Evolutionary conservation across 257 asterid genomes (phyloP).

Genomic region (Solanum dulcamara): DNA sequence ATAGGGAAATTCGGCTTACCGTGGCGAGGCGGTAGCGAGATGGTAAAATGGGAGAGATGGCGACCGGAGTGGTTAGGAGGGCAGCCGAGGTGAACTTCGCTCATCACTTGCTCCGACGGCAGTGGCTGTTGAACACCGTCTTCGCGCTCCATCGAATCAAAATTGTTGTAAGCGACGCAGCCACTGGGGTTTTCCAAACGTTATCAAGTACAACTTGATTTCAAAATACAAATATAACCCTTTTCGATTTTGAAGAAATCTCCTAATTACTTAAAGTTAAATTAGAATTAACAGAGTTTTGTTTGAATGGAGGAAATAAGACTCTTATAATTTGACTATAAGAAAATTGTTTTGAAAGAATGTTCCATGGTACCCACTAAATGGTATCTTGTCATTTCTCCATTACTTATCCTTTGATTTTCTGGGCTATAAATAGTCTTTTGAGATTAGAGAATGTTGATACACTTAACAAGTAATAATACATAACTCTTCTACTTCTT

Average conservation of each 20-base stretch:
- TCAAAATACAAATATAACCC: background rate
- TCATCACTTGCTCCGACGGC: slow-evolving; percentile 69
- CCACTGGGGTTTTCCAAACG: background rate
- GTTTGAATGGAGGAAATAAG: too few species aligned
- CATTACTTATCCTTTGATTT: too few species aligned
- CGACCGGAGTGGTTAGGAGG: slow-evolving; percentile 58
- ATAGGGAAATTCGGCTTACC: slow-evolving; percentile 5
- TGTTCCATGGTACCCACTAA: too few species aligned
- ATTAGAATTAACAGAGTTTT: too few species aligned
- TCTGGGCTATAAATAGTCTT: too few species aligned
- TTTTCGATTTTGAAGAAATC: background rate
- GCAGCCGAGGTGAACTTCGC: slow-evolving; percentile 92
- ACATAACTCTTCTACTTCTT: too few species aligned
- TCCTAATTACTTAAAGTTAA: too few species aligned
- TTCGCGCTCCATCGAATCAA: slow-evolving; percentile 18
- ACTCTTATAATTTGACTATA: too few species aligned
- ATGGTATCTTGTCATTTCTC: too few species aligned
- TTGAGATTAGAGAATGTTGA: too few species aligned
- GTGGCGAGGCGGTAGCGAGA: slow-evolving; percentile 35
- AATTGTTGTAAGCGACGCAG: background rate
- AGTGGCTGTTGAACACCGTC: slow-evolving; percentile 5
- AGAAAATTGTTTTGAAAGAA: too few species aligned
- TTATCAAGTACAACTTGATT: background rate
- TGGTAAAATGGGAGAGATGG: slow-evolving; percentile 57
- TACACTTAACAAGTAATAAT: too few species aligned